Evolutionary conservation across 73 alveolate genomes (phyloP).

Genomic region (Durusdinium trenchii): DNA sequence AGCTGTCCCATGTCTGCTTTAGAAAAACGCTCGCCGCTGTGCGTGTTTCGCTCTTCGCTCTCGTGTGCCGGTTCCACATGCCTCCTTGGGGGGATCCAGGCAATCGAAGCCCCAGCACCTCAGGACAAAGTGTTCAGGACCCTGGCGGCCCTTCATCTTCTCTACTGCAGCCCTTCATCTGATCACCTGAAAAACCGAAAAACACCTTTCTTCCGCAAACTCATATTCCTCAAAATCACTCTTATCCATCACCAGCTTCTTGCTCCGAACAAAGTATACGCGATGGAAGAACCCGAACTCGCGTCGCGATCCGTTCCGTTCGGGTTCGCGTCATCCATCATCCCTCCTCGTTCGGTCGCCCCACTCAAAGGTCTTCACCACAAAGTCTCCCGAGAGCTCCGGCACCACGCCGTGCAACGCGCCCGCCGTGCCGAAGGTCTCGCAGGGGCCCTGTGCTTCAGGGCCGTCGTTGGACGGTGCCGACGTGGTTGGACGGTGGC

Average conservation of each 20-base stretch:
- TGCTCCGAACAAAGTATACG: no score
- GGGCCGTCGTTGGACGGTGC: no score
- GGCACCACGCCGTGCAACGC: neutral
- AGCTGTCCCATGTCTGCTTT: no score
- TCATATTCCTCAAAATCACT: neutral
- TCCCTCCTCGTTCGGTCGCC: neutral
- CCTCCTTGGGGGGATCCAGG: neutral
- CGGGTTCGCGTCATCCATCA: no score
- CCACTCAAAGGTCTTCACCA: conserved; percentile 55
- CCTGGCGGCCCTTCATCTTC: neutral
- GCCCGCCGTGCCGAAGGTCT: conserved; percentile 59
- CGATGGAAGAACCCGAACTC: no score
- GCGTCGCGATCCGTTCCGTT: no score
- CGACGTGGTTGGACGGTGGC: no score
- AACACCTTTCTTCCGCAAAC: neutral
- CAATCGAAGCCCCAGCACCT: conserved; percentile 34
- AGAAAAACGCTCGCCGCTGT: no score
- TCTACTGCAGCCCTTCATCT: no score
- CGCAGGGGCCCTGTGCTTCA: conserved; percentile 58
- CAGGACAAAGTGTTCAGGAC: neutral
- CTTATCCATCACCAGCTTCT: neutral
- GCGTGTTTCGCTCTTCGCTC: no score
- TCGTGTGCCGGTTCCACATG: no score
- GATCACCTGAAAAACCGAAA: no score
- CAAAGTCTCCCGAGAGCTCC: conserved; percentile 58